These are phyloP conservation scores for Scheffersomyces titani DNA, from an alignment of 1,139 yeast genomes.

Conservation along the genomic window DNA sequence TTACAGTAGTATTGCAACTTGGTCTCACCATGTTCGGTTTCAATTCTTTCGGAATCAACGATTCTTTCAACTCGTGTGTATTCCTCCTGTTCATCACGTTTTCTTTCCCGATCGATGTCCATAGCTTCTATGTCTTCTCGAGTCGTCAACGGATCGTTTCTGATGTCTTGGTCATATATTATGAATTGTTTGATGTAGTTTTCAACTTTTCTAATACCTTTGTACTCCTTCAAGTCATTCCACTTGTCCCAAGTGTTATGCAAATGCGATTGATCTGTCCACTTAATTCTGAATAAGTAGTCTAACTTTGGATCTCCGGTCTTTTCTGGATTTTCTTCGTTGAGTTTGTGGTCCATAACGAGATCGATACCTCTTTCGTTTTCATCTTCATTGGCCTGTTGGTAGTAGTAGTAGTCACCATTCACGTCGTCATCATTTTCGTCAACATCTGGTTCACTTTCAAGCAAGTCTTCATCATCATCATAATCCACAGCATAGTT, in stretches of 20 bases:
- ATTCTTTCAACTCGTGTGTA: conserved; percentile 87
- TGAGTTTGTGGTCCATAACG: conserved; percentile 54
- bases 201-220: conserved; percentile 85
- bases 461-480: conserved; percentile 63
- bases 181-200: conserved; percentile 85
- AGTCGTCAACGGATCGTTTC: conserved; percentile 79
- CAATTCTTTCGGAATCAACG: conserved; percentile 79
- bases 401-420: conserved; percentile 43
- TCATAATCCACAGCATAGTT: conserved; percentile 78
- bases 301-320: conserved; percentile 60
- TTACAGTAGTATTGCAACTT: conserved; percentile 82
- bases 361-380: conserved; percentile 50
- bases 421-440: conserved; percentile 30
- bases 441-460: conserved; percentile 52
- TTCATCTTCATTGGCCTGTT: conserved; percentile 33
- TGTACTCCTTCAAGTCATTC: conserved; percentile 50
- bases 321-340: conserved; percentile 35
- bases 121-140: conserved; percentile 89
- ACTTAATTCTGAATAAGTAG: conserved; percentile 71
- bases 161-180: conserved; percentile 68
- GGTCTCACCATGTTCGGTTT: conserved; percentile 58
- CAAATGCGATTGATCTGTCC: conserved; percentile 86
- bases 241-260: conserved; percentile 95
- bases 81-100: conserved; percentile 81
- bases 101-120: conserved; percentile 87